Evolutionary conservation across 2,329 filamentous ascomycete species (phyloP), one percentile per base, ranked within the genome.

Genomic region (Aspergillus niger): DNA sequence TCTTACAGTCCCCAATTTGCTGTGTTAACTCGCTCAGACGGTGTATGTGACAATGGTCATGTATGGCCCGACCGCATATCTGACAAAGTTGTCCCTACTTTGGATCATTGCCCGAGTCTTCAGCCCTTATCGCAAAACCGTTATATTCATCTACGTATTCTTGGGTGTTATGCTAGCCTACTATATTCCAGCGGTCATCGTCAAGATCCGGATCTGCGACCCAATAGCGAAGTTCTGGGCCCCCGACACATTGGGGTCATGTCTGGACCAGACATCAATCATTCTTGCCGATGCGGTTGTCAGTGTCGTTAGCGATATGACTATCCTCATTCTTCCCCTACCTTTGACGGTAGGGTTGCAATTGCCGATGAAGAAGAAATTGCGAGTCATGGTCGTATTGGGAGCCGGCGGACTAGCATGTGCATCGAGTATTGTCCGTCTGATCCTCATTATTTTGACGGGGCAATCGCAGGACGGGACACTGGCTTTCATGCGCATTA

Each of bases 251-350:
- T 22, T 63, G 0, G 71, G 71, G 11, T 60, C 63, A 4, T 73
- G 72, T 30, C 64, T 74, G 32, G 52, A 73, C 50, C 63, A 74
- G 55, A 58, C 60, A 0, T 74, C 74, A 0, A 82, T 85, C 36
- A 77, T 85, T 28, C 75, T 84, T 32, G 79, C 80, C 11, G 77
- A 86, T 43, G 84, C 85, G 5, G 81, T 85, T 38, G 80, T 86
- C 66, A 87, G 87, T 70, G 85, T 86, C 26, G 70, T 82, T 52
- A 86, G 83, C 28, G 85, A 88, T 69, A 79, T 87, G 53, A 74
- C 81, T 8, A 76, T 84, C 22, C 80, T 84, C 10, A 59, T 83
- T 1, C 70, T 86, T 3, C 83, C 83, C 2, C 77, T 85, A 17
- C 76, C 77, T 11, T 78, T 79, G 7, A 76, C 82, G 2, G 71